These are phyloP conservation scores for Penicillium coffeae DNA, from an alignment of 495 filamentous ascomycete species.

Conservation along the genomic window DNA sequence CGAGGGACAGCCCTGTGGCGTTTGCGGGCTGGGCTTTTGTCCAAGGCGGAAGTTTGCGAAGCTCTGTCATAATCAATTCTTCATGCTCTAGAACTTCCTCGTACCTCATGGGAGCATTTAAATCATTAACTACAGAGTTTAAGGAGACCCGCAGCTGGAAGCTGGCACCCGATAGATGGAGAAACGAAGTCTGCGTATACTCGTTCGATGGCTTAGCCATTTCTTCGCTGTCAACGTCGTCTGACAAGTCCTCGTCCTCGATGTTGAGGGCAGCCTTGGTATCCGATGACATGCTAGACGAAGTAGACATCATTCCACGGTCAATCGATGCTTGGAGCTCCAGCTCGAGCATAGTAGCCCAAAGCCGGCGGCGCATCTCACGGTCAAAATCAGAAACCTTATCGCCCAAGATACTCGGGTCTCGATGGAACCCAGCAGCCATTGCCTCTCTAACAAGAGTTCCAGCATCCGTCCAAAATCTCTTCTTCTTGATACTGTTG, in stretches of 20 bases:
- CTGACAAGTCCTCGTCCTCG: slow-evolving; percentile 34
- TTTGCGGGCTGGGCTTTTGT: not conserved
- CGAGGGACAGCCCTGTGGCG: not conserved
- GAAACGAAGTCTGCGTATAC: slow-evolving; percentile 21
- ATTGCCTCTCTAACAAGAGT: slow-evolving; percentile 46
- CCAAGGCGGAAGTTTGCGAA: slow-evolving; percentile 24
- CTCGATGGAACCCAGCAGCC: slow-evolving; percentile 53
- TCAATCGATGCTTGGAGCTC: slow-evolving; percentile 49
- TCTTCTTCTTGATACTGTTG: slow-evolving; percentile 46
- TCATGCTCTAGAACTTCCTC: slow-evolving; percentile 26
- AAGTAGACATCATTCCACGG: slow-evolving; percentile 49
- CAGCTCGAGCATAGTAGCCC: slow-evolving; percentile 55
- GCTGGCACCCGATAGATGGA: slow-evolving; percentile 18
- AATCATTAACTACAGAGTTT: slow-evolving; percentile 28
- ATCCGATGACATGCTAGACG: slow-evolving; percentile 48
- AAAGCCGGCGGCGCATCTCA: slow-evolving; percentile 52
- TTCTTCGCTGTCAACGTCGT: not conserved
- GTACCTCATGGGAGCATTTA: slow-evolving; percentile 15
- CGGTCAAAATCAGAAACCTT: slow-evolving; percentile 36
- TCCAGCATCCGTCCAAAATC: slow-evolving; percentile 49
- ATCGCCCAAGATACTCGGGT: slow-evolving; percentile 38
- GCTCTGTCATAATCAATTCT: slow-evolving; percentile 18
- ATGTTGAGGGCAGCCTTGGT: slow-evolving; percentile 44
- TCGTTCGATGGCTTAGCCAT: slow-evolving; percentile 31
- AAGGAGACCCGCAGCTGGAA: slow-evolving; percentile 22